Percentiles rank a stretch among this genome's conserved stretches.
Conservation (phyloP, 78 protist species). For the Chrysochromulina tobinii region DNA sequence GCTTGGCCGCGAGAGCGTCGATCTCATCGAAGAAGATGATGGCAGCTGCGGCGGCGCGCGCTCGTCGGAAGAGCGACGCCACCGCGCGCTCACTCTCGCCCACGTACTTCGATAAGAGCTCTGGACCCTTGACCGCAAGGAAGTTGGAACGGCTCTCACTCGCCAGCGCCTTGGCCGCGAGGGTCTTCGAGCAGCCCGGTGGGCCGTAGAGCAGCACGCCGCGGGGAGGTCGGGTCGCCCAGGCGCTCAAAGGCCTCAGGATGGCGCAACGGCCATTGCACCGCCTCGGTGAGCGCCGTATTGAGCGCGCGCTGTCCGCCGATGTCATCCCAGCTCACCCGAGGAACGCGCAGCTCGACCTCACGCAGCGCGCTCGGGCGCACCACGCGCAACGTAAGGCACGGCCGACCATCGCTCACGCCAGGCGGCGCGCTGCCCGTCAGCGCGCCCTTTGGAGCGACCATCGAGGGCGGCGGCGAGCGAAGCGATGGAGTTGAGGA, state of each 20-base stretch:
- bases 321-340: slow-evolving; percentile 90
- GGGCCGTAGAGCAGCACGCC: slow-evolving; percentile 72
- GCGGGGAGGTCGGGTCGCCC: slow-evolving; percentile 89
- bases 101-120: slow-evolving; percentile 87
- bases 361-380: slow-evolving; percentile 61
- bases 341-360: slow-evolving; percentile 65
- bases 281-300: slow-evolving; percentile 79
- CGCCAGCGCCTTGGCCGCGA: slow-evolving; percentile 92
- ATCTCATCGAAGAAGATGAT: slow-evolving; percentile 59
- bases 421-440: too few relatives aligned
- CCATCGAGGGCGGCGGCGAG: too few relatives aligned
- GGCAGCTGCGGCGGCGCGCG: slow-evolving; percentile 44
- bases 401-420: slow-evolving; percentile 49
- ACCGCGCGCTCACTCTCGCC: slow-evolving; percentile 51
- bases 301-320: slow-evolving; percentile 92
- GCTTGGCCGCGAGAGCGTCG: slow-evolving; percentile 38
- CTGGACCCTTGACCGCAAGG: slow-evolving; percentile 94
- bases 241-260: slow-evolving; percentile 77
- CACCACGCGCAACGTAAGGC: slow-evolving; percentile 81
- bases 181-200: slow-evolving; percentile 70
- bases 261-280: slow-evolving; percentile 89
- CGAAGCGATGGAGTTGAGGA: too few relatives aligned
- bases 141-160: slow-evolving; percentile 86
- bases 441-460: too few relatives aligned
- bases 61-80: slow-evolving; percentile 38